Evolutionary conservation across 179 eudicot genomes (phyloP).

Genomic region (Pouteria campechiana): DNA sequence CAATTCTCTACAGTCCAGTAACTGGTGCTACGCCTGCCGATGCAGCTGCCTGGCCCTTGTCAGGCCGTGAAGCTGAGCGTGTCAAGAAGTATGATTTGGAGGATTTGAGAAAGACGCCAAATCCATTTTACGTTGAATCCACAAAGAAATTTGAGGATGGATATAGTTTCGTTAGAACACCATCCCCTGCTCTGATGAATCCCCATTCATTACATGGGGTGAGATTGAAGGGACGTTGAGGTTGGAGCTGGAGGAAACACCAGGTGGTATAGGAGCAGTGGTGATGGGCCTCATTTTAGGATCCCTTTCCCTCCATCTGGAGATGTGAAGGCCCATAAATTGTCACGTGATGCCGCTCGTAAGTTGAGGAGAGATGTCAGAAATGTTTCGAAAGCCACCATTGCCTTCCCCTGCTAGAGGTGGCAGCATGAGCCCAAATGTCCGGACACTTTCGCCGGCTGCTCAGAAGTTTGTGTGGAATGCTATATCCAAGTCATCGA

Average conservation of each 20-base stretch:
- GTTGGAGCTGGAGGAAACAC: conserved; percentile 84
- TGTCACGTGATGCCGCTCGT: conserved; percentile 87
- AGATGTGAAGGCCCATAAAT: conserved; percentile 83
- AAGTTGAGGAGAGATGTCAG: conserved; percentile 72
- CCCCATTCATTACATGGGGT: conserved; percentile 95
- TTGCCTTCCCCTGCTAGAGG: conserved; percentile 75
- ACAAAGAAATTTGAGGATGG: conserved; percentile 74
- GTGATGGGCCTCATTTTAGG: conserved; percentile 78
- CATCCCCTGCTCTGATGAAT: conserved; percentile 93
- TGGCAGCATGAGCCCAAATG: conserved; percentile 81
- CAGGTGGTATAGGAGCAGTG: conserved; percentile 89
- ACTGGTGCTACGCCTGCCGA: conserved; percentile 59
- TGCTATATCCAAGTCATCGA: conserved; percentile 74
- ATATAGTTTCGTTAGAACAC: conserved; percentile 72
- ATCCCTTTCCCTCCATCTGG: conserved; percentile 75
- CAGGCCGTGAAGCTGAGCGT: conserved; percentile 56
- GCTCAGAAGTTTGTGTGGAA: conserved; percentile 86
- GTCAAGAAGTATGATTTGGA: conserved; percentile 75
- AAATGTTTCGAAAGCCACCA: conserved; percentile 76
- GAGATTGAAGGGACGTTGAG: conserved; percentile 94
- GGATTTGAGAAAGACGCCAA: conserved; percentile 78
- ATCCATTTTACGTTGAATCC: conserved; percentile 60
- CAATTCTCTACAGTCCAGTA: conserved; percentile 50
- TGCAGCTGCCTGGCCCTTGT: conserved; percentile 11
- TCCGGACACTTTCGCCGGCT: conserved; percentile 67